Conservation (phyloP, 768 basidiomycete genomes). For the Macrolepiota fuliginosa region DNA sequence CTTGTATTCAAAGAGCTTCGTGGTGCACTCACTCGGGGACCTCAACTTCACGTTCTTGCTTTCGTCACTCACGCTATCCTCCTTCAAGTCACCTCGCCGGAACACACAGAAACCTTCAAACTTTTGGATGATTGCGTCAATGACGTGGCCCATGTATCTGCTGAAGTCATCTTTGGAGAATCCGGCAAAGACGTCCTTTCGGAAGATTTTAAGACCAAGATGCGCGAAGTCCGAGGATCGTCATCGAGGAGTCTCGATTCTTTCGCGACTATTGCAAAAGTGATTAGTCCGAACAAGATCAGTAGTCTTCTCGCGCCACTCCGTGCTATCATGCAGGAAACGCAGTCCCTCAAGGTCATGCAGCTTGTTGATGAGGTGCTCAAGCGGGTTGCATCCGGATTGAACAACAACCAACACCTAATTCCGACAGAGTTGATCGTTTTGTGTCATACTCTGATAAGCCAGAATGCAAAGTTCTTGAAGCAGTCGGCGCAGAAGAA, state of each 20-base stretch:
- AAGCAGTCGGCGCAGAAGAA: slow-evolving; percentile 48
- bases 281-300: slow-evolving; percentile 75
- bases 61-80: slow-evolving; percentile 80
- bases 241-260: slow-evolving; percentile 84
- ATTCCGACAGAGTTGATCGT: slow-evolving; percentile 68
- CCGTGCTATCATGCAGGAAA: slow-evolving; percentile 82
- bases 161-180: slow-evolving; percentile 92
- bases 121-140: slow-evolving; percentile 74
- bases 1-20: slow-evolving; percentile 76
- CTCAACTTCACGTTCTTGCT: slow-evolving; percentile 91
- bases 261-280: slow-evolving; percentile 76
- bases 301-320: slow-evolving; percentile 75
- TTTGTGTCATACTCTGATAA: slow-evolving; percentile 87
- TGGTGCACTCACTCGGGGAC: slow-evolving; percentile 84
- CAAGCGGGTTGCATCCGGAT: slow-evolving; percentile 74
- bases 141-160: slow-evolving; percentile 77
- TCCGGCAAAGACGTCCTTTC: slow-evolving; percentile 85
- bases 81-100: slow-evolving; percentile 67
- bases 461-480: slow-evolving; percentile 86
- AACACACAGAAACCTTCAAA: slow-evolving; percentile 51
- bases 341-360: slow-evolving; percentile 77
- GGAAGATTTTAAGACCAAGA: slow-evolving; percentile 92
- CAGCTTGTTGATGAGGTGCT: slow-evolving; percentile 86
- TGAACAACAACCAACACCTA: slow-evolving; percentile 80
- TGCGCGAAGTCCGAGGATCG: slow-evolving; percentile 86